Evolutionary conservation across 1,139 yeast genomes (phyloP).

Genomic region (Candida tetrigidarum): DNA sequence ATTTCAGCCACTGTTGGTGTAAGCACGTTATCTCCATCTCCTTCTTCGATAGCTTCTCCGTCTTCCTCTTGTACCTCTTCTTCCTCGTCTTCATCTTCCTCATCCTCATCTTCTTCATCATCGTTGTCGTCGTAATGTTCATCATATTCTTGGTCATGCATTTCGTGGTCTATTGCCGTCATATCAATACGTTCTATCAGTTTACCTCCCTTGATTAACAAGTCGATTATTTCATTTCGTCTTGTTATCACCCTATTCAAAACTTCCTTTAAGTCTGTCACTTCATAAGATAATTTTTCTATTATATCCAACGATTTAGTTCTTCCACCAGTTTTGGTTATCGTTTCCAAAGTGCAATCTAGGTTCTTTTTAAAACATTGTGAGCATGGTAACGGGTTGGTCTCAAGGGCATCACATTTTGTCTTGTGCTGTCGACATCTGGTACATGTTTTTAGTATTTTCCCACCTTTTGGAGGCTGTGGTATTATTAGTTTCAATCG

Average conservation of each 20-base stretch:
- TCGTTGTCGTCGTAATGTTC: not conserved
- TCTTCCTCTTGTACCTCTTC: not conserved
- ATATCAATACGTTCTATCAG: slow-evolving; percentile 11
- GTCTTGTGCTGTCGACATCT: slow-evolving; percentile 70
- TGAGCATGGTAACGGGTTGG: slow-evolving; percentile 60
- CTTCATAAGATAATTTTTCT: slow-evolving; percentile 35
- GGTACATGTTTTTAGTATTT: slow-evolving; percentile 58
- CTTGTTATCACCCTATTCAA: slow-evolving; percentile 25
- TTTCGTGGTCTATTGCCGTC: slow-evolving; percentile 10
- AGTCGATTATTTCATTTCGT: slow-evolving; percentile 28
- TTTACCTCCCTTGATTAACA: slow-evolving; percentile 25
- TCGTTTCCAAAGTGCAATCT: slow-evolving; percentile 54
- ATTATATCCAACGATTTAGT: slow-evolving; percentile 31
- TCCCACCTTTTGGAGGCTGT: slow-evolving; percentile 20
- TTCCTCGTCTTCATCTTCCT: slow-evolving; percentile 3
- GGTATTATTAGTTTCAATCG: slow-evolving; percentile 29
- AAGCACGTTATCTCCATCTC: not conserved
- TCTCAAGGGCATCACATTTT: slow-evolving; percentile 58
- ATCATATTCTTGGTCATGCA: not conserved
- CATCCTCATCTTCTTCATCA: not conserved
- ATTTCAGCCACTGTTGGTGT: slow-evolving; percentile 34
- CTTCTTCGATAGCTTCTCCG: not conserved
- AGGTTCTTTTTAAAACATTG: slow-evolving; percentile 56
- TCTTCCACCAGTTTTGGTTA: slow-evolving; percentile 31
- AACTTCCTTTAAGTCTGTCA: slow-evolving; percentile 19